Percentiles rank a stretch among this genome's conserved stretches.
phyloP scores from a whole-genome alignment of 805 yeast species.

The Candida hispaniensis region DNA sequence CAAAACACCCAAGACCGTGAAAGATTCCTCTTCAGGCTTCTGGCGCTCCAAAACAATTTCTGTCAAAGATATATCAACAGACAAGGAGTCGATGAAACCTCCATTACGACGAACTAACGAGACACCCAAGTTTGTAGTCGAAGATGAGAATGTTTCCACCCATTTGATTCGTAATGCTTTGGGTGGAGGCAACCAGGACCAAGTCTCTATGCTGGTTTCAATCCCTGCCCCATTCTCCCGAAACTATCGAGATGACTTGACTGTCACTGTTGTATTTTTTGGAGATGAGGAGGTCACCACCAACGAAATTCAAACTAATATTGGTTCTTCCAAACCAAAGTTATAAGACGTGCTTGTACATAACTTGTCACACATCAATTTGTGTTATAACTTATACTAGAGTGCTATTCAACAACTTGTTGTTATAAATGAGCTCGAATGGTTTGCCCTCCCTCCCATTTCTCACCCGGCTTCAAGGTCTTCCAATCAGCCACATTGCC shows the following conservation, averaged over 20 bases:
- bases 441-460: conserved; percentile 65
- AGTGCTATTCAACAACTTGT: neutral
- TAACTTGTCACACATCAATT: too few relatives aligned
- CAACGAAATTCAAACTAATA: conserved; percentile 6
- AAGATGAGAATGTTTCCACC: conserved; percentile 84
- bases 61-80: conserved; percentile 33
- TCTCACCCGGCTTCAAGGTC: conserved; percentile 53
- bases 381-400: neutral
- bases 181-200: conserved; percentile 80
- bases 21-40: conserved; percentile 5
- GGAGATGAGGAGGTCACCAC: conserved; percentile 33
- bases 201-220: conserved; percentile 75
- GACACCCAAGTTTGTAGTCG: conserved; percentile 32
- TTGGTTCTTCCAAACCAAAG: conserved; percentile 12
- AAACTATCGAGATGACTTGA: conserved; percentile 87
- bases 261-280: conserved; percentile 91
- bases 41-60: conserved; percentile 18
- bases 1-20: conserved; percentile 19
- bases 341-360: too few relatives aligned
- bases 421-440: conserved; percentile 25
- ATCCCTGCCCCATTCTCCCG: conserved; percentile 89
- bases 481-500: conserved; percentile 72
- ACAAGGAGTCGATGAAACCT: conserved; percentile 49
- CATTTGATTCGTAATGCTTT: conserved; percentile 90
- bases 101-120: conserved; percentile 43